Conservation (phyloP, 805 yeast species). For the Ogataea parapolymorpha region DNA sequence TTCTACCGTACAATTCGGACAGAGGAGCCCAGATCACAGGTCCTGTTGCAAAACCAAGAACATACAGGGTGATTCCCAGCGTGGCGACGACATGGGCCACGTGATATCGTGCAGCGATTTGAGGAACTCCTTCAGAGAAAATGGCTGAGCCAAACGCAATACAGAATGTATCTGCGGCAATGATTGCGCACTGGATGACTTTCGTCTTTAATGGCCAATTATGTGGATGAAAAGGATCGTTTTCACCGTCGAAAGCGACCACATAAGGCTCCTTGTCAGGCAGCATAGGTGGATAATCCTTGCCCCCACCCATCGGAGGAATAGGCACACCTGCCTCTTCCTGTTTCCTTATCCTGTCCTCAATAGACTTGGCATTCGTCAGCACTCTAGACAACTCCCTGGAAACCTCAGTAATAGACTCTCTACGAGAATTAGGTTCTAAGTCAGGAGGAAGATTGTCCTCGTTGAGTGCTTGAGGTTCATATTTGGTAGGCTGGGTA, state of each 20-base stretch:
- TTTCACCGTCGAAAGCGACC: constrained; percentile 73
- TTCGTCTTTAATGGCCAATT: constrained; percentile 63
- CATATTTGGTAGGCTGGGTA: constrained; percentile 8
- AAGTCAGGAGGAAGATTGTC: constrained; percentile 2
- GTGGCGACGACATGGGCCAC: constrained; percentile 69
- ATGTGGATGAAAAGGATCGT: constrained; percentile 78
- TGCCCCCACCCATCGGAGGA: constrained; percentile 65
- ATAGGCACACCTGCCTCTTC: constrained; percentile 36
- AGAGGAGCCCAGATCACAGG: constrained; percentile 90
- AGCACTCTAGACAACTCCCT: constrained; percentile 38
- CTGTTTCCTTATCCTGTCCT: constrained; percentile 29
- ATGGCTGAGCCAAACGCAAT: constrained; percentile 82
- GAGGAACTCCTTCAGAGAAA: constrained; percentile 59
- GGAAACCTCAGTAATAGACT: constrained; percentile 19
- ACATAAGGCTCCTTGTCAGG: constrained; percentile 54
- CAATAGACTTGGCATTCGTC: constrained; percentile 36
- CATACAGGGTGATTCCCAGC: constrained; percentile 75
- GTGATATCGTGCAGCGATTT: constrained; percentile 48
- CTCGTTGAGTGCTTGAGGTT: constrained; percentile 5
- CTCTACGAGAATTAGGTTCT: constrained; percentile 6
- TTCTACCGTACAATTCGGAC: constrained; percentile 76
- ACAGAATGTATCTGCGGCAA: constrained; percentile 47
- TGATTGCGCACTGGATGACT: constrained; percentile 38
- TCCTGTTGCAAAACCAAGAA: constrained; percentile 91
- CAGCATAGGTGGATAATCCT: constrained; percentile 59